Evolutionary conservation across 148 eudicot genomes (phyloP).

Genomic region (Dysphania ambrosioides): DNA sequence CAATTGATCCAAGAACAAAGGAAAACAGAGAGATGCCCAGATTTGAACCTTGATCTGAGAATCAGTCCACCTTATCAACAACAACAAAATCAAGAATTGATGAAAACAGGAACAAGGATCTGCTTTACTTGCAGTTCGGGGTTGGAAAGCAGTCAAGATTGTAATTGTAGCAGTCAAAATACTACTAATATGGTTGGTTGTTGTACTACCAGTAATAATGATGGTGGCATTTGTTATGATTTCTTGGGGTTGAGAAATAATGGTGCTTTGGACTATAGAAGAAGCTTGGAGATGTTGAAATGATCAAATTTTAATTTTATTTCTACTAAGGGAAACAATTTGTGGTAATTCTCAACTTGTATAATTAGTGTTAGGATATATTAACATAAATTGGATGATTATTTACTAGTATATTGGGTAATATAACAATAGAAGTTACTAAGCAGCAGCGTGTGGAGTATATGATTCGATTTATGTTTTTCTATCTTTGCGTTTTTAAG

Average conservation of each 20-base stretch:
- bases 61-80: slow-evolving; percentile 76
- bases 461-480: too few species aligned
- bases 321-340: background rate
- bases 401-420: slow-evolving; percentile 9
- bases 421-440: slow-evolving; percentile 13
- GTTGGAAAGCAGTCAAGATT: slow-evolving; percentile 49
- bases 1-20: slow-evolving; percentile 1
- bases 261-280: slow-evolving; percentile 66
- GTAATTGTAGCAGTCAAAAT: slow-evolving; percentile 42
- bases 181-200: slow-evolving; percentile 17
- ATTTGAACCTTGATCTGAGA: slow-evolving; percentile 76
- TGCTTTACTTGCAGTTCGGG: slow-evolving; percentile 77
- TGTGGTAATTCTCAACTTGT: slow-evolving; percentile 21
- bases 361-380: slow-evolving; percentile 18
- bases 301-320: slow-evolving; percentile 18
- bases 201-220: slow-evolving; percentile 30
- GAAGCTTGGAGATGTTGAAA: slow-evolving; percentile 83
- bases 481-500: too few species aligned
- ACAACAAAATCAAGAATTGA: slow-evolving; percentile 31
- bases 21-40: slow-evolving; percentile 43
- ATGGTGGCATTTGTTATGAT: slow-evolving; percentile 47
- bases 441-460: too few species aligned
- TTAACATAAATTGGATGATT: slow-evolving; percentile 9
- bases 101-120: slow-evolving; percentile 36
- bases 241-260: slow-evolving; percentile 64